These are phyloP conservation scores for Boletus rufocinnamomeus DNA, from an alignment of 768 basidiomycete species.

Conservation along the genomic window DNA sequence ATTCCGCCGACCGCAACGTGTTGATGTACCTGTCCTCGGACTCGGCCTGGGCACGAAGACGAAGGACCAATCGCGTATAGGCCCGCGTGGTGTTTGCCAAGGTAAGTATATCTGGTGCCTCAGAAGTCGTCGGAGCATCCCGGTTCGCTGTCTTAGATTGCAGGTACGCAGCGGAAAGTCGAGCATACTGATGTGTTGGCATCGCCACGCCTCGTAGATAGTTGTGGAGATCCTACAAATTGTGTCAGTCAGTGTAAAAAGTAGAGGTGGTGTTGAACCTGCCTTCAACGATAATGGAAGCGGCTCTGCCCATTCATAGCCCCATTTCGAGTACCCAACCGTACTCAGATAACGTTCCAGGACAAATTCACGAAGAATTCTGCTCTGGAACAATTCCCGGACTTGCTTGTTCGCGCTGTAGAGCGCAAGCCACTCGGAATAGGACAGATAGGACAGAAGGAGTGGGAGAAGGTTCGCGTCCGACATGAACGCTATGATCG, in stretches of 20 bases:
- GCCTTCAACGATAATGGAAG: constrained; percentile 64
- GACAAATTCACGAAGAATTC: constrained; percentile 59
- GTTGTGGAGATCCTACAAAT: constrained; percentile 66
- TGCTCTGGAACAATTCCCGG: constrained; percentile 50
- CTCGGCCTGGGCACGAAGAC: constrained; percentile 79
- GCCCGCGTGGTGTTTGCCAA: constrained; percentile 67
- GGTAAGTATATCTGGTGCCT: constrained; percentile 46
- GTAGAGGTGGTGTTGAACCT: constrained; percentile 24
- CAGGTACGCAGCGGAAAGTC: constrained; percentile 58
- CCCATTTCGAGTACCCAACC: constrained; percentile 76
- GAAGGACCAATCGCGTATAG: constrained; percentile 77
- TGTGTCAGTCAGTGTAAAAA: constrained; percentile 10
- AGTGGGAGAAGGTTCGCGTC: constrained; percentile 51
- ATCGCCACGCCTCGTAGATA: constrained; percentile 81
- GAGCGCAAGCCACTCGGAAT: constrained; percentile 69
- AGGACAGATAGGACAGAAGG: constrained; percentile 65
- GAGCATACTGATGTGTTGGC: constrained; percentile 71
- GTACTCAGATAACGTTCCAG: constrained; percentile 68
- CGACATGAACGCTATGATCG: constrained; percentile 57
- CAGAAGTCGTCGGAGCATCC: constrained; percentile 42
- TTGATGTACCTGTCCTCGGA: constrained; percentile 41
- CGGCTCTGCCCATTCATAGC: constrained; percentile 54
- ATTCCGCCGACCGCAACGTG: constrained; percentile 11
- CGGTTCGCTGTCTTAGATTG: constrained; percentile 46
- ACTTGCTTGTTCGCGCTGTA: constrained; percentile 58